Evolutionary conservation across 1,139 yeast species (phyloP), one percentile per base, ranked within the genome.

Genomic region (Scheffersomyces insectosa): DNA sequence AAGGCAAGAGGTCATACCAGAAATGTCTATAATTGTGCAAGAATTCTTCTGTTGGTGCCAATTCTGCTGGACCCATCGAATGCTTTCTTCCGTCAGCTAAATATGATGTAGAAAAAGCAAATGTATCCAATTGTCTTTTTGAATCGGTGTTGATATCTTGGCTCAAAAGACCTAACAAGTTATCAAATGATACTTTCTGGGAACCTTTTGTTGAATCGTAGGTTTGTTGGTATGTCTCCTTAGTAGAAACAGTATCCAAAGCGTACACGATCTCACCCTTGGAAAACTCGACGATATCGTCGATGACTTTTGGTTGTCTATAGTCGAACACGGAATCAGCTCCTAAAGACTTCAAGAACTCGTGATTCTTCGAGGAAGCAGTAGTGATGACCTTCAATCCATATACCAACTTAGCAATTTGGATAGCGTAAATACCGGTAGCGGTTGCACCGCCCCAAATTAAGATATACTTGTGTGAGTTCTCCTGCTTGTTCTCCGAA

Each of bases 311-410:
- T 0, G 61, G 46, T 48, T 80, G 85, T 40, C 72, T 75, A 60
- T 85, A 85, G 60, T 85, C 88, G 51, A 82, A 73, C 6, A 74
- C 66, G 14, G 64, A 63, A 52, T 81, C 85, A 16, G 88, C 89
- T 47, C 91, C 93, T 11, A 77, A 50, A 0, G 60, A 44, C 51
- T 68, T 71, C 50, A 82, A 60, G 40, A 57, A 57, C 9, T 63
- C 70, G 44, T 66, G 67, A 56, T 80, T 71, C 29, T 56, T 60
- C 10, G 43, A 40, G 29, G 77, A 62, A 1, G 79, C 68, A 11
- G 75, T 59, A 3, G 72, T 62, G 29, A 73, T 60, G n/a, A 75
- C 75, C 32, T 60, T 67, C 34, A 70, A 53, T 1, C 70, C 72
- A 16, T 69, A 63, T 9, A 72, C 58, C 36, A 67, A 48, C 45